A percentile compares a stretch with the other conserved stretches of the same genome.
These are phyloP conservation scores for Noccaea bulbosa DNA, from an alignment of 345 rosid genomes.

Conservation along the genomic window DNA sequence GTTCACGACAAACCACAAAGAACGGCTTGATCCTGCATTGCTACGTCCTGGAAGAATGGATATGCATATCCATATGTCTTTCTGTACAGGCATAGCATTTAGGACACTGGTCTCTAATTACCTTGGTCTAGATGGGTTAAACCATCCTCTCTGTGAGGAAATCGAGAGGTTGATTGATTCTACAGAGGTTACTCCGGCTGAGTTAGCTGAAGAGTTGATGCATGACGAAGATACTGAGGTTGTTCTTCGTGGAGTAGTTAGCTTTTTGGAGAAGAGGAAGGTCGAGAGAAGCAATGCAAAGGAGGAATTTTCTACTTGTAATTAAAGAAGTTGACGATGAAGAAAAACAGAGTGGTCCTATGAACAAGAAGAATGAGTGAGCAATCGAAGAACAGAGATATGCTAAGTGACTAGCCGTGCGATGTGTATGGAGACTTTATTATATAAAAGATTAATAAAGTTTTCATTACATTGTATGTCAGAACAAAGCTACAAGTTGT, in stretches of 20 bases:
- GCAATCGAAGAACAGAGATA: too few species aligned
- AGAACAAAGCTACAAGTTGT: too few species aligned
- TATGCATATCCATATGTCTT: conserved; percentile 47
- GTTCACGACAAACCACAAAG: conserved; percentile 46
- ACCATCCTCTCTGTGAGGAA: conserved; percentile 38
- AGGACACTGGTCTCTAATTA: conserved; percentile 52
- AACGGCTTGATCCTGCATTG: conserved; percentile 44
- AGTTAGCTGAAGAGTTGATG: conserved; percentile 57
- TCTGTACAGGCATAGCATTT: conserved; percentile 48
- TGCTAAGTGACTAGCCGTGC: too few species aligned
- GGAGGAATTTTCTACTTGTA: neutral
- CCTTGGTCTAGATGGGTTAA: conserved; percentile 38
- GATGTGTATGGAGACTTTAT: too few species aligned
- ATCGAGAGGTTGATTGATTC: conserved; percentile 44
- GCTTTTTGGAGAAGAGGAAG: conserved; percentile 50
- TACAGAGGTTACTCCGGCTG: conserved; percentile 51
- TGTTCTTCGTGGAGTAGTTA: conserved; percentile 42
- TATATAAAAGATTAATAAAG: too few species aligned
- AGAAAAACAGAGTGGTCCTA: conserved; percentile 7
- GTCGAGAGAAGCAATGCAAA: conserved; percentile 16
- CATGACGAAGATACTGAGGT: conserved; percentile 50
- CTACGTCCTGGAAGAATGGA: conserved; percentile 53
- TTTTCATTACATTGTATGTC: too few species aligned
- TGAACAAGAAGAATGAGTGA: too few species aligned
- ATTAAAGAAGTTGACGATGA: conserved; percentile 26